Percentiles rank a stretch among this genome's conserved stretches.
Conservation (phyloP, 78 protist species). For the Dictyostelium purpureum region DNA sequence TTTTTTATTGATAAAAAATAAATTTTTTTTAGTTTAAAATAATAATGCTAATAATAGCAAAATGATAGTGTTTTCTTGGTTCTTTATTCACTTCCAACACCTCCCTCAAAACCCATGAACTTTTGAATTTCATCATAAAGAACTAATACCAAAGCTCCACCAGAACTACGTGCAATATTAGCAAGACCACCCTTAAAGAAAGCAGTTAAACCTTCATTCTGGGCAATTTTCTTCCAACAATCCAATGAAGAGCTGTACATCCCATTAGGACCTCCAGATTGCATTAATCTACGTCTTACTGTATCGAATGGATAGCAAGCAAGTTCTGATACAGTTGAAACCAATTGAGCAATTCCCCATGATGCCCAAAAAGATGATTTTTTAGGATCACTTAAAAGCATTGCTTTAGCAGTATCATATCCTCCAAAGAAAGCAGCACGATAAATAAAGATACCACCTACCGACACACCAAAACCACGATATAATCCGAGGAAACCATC, state of each 20-base stretch:
- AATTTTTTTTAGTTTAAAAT: too few species aligned
- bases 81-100: too few species aligned
- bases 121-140: slow-evolving; percentile 90
- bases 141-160: slow-evolving; percentile 93
- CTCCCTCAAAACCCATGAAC: slow-evolving; percentile 14
- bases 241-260: slow-evolving; percentile 89
- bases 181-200: slow-evolving; percentile 97
- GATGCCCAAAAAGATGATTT: not conserved
- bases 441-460: slow-evolving; percentile 91
- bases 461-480: slow-evolving; percentile 93
- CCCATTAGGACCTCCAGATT: slow-evolving; percentile 74
- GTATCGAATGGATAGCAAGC: slow-evolving; percentile 87
- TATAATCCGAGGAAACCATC: slow-evolving; percentile 94
- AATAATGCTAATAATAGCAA: too few species aligned
- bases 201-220: slow-evolving; percentile 84
- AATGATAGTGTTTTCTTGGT: too few species aligned
- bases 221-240: slow-evolving; percentile 78
- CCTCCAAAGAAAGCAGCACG: slow-evolving; percentile 95
- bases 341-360: not conserved
- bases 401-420: slow-evolving; percentile 88
- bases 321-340: not conserved
- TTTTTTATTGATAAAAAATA: too few species aligned
- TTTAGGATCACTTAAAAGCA: not conserved
- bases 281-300: slow-evolving; percentile 94
- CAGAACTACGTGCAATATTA: slow-evolving; percentile 91